Evolutionary conservation across 2,329 filamentous ascomycete species (phyloP), one percentile per base, ranked within the genome.

Genomic region (Phaeoacremonium minimum): DNA sequence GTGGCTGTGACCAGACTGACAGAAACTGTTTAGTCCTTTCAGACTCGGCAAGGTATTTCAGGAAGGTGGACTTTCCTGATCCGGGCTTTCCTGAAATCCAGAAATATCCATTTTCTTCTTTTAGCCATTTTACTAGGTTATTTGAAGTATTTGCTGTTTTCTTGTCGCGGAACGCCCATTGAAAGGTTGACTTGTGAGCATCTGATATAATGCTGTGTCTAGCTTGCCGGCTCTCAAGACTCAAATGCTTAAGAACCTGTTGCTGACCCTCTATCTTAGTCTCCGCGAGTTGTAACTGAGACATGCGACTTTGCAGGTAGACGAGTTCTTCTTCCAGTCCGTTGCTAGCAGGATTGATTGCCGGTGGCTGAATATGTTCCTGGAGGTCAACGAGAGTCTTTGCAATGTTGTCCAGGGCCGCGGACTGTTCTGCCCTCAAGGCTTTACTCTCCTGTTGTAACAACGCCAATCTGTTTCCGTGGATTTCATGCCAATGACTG

Each of bases 41-140:
- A 15, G 19, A 28, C 11, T 33, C 33, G 5, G 38, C 18, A 18
- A 40, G 11, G 12, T 14, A 40, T 13, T 40, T 40, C 38, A 36
- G 36, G 22, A 40, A n/a, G n/a, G n/a, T n/a, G n/a, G n/a, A n/a
- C n/a, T n/a, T n/a, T n/a, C n/a, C n/a, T n/a, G n/a, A n/a, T 0
- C 33, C 38, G n/a, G 38, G 32, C 12, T 33, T 36, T 7, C 33
- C 38, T 2, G 38, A 40, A 4, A 36, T 34, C 38, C 38, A 36
- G 20, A 40, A 40, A 8, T 29, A 28, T 4, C 33, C 28, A 15
- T 29, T 7, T 8, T n/a, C 33, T 1, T 15, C 1, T 33, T 15
- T 11, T 5, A 36, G 33, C 37, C 37, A 40, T 7, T n/a, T 13
- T 0, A 22, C 16, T 9, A 28, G 15, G 33, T 8, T 22, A 16